Percentiles rank a stretch among this genome's conserved stretches.
Conservation (phyloP, 805 yeast genomes). For the Alloascoidea africana region DNA sequence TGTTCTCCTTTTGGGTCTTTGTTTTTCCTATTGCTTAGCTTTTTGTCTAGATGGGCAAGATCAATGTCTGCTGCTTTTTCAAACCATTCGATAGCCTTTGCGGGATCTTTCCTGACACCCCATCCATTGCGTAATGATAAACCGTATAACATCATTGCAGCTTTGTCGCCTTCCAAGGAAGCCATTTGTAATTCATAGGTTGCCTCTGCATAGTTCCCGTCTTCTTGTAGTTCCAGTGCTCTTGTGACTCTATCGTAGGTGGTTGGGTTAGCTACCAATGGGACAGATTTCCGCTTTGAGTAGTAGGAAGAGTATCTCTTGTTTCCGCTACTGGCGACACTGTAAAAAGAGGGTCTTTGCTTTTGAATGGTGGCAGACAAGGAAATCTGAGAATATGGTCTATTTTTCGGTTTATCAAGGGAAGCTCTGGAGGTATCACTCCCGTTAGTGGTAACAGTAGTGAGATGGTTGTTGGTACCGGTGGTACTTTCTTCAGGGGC, state of each 20-base stretch:
- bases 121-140: conserved; percentile 52
- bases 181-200: conserved; percentile 53
- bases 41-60: conserved; percentile 6
- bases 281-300: too few relatives aligned
- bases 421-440: too few relatives aligned
- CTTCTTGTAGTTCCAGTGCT: conserved; percentile 37
- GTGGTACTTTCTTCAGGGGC: too few relatives aligned
- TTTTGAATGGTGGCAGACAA: too few relatives aligned
- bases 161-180: conserved; percentile 42
- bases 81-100: conserved; percentile 44
- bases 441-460: too few relatives aligned
- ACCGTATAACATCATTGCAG: conserved; percentile 60
- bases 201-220: conserved; percentile 52
- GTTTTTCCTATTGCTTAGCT: conserved; percentile 7
- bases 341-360: too few relatives aligned
- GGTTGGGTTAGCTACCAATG: too few relatives aligned
- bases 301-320: too few relatives aligned
- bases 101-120: conserved; percentile 44
- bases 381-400: too few relatives aligned
- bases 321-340: too few relatives aligned
- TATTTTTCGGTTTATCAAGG: too few relatives aligned
- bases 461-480: too few relatives aligned
- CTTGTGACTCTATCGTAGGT: conserved; percentile 21
- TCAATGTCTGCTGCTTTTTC: conserved; percentile 32
- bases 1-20: conserved; percentile 1